Evolutionary conservation across 192 early-diverging fungal species (phyloP), one percentile per base, ranked within the genome.

Genomic region (Coemansia guatemalensis): DNA sequence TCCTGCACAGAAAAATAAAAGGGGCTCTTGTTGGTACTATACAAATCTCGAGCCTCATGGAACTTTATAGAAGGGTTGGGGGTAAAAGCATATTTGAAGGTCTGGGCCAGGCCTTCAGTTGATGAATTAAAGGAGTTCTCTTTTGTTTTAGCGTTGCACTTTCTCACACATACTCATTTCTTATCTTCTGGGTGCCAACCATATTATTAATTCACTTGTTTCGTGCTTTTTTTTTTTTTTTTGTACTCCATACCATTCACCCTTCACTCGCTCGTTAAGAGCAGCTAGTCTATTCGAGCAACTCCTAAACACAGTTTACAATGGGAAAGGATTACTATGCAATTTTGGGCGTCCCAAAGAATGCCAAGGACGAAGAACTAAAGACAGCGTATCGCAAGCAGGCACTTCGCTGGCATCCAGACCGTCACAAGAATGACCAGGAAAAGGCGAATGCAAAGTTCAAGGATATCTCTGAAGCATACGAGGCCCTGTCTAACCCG

Each of bases 381-480:
- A 92, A 92, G 64, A 90, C 90, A 78, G 91, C 91, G 12, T 93
- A 93, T 62, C 83, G 88, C 68, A 92, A 88, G 64, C 69, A 71
- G 56, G 82, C 82, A 2, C 77, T 83, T 58, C 79, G 76, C 56
- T 83, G 82, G 82, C 82, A 83, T 32, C 82, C 82, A 1, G 82
- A 84, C 63, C 62, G 78, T 17, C 58, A 81, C 65, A 63, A 67
- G 58, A 69, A 65, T 44, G 62, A 75, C 58, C 70, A 69, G 44
- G 72, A 66, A 18, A 47, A 35, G 18, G 82, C 84, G 8, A 78
- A 74, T 8, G 60, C 60, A 12, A 84, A 91, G 69, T 99, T 99
- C 85, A 97, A 98, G 82, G 96, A 99, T 60, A 95, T 99, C 64
- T 95, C 93, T 48, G 95, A 98, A 74, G 96, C 97, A 9, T 99